These are phyloP conservation scores for Fusarium camptoceras DNA, from an alignment of 2,329 filamentous ascomycete genomes.

Conservation along the genomic window DNA sequence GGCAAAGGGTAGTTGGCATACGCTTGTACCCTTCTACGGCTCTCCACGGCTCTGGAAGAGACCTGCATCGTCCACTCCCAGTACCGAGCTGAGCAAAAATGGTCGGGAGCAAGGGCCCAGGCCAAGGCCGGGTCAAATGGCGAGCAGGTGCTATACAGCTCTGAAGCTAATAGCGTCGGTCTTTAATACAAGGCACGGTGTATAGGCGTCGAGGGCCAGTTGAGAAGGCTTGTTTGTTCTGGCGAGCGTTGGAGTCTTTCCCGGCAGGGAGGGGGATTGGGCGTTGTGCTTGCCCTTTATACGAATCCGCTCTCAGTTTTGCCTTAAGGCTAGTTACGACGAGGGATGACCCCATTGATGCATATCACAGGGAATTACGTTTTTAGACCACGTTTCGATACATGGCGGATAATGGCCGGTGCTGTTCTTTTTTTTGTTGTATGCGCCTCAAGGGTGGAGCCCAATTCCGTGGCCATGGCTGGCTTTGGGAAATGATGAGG, in stretches of 20 bases:
- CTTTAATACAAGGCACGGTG: conserved; percentile 40
- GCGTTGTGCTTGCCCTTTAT: conserved; percentile 46
- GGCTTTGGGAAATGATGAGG: conserved; percentile 42
- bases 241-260: conserved; percentile 49
- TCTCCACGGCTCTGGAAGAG: conserved; percentile 48
- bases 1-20: conserved; percentile 51
- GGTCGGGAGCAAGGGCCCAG: conserved; percentile 47
- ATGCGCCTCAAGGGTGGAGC: conserved; percentile 47
- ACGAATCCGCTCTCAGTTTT: conserved; percentile 46
- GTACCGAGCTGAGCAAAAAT: conserved; percentile 47
- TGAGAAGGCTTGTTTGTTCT: conserved; percentile 48
- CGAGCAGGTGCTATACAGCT: conserved; percentile 47
- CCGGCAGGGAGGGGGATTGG: conserved; percentile 45
- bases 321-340: conserved; percentile 44
- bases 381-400: conserved; percentile 63
- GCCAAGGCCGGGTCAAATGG: conserved; percentile 45
- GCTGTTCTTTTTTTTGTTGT: conserved; percentile 54
- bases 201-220: conserved; percentile 38
- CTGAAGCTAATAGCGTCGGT: conserved; percentile 47
- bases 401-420: conserved; percentile 62
- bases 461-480: conserved; percentile 43
- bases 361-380: conserved; percentile 54
- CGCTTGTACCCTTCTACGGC: conserved; percentile 47
- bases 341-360: conserved; percentile 51
- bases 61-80: conserved; percentile 48